These are phyloP conservation scores for Phylloporus sp. DNA, from an alignment of 1,284 basidiomycete species.

Conservation along the genomic window DNA sequence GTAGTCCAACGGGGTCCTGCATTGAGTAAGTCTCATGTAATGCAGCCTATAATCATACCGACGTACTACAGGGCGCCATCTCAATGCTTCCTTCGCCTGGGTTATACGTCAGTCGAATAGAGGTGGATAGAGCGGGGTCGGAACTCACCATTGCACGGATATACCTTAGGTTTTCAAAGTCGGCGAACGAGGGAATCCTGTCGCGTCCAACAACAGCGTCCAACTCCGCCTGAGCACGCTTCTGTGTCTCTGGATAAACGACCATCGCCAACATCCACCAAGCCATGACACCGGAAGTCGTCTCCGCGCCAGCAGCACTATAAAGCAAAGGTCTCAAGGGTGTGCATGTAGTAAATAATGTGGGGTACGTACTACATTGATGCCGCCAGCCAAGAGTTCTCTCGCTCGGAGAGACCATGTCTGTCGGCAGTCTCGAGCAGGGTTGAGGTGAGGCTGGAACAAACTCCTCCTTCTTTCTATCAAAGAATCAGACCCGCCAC, in stretches of 20 bases:
- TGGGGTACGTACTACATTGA: conserved; percentile 11
- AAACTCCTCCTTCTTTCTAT: conserved; percentile 6
- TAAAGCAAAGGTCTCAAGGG: background rate
- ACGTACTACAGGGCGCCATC: conserved; percentile 13
- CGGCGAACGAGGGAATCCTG: conserved; percentile 8
- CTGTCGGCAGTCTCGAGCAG: conserved; percentile 8
- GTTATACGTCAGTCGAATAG: background rate
- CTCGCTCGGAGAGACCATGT: conserved; percentile 10
- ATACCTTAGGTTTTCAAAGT: conserved; percentile 10
- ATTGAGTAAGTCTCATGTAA: background rate
- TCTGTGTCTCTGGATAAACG: conserved; percentile 41
- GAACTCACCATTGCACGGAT: conserved; percentile 14
- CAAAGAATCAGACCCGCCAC: background rate
- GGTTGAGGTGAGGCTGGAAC: conserved; percentile 1
- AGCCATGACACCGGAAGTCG: conserved; percentile 11
- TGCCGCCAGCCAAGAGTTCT: conserved; percentile 14
- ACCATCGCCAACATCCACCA: conserved; percentile 47
- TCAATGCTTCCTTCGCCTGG: conserved; percentile 11
- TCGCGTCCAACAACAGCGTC: conserved; percentile 38
- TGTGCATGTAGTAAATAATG: background rate
- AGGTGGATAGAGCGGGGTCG: background rate
- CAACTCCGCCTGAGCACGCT: conserved; percentile 44
- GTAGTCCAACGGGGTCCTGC: conserved; percentile 11
- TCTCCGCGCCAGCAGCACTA: conserved; percentile 10
- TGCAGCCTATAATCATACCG: no score